Base-by-base conservation (phyloP, 129 eudicot species). In the Lactuca sativa region DNA sequence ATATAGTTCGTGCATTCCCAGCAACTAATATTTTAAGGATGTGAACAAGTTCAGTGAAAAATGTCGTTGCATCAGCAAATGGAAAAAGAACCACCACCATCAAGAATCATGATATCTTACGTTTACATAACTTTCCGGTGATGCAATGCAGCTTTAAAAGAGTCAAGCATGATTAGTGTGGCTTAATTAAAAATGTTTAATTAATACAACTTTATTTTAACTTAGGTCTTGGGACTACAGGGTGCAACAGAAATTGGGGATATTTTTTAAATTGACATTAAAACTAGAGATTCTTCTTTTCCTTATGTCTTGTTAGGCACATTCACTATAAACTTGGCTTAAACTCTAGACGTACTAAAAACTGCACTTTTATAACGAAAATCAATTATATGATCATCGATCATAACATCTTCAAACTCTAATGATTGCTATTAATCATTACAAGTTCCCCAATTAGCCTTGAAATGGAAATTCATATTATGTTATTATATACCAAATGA, bases 401-500 rank as follows among this genome's bases (percentile, higher is more conserved):
- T 41, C 41, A 6, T 7, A 48, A 33, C 73, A 55, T 34, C 66
- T 62, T 62, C 18, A 9, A 16, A 34, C 54, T 25, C 32, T 53
- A 49, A 10, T 15, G 4, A 61, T 10, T 3, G 13, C 11, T 21
- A 31, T 5, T 18, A 54, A 69, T 53, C 31, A 30, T 56, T 54
- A 18, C 51, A 54, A 60, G 30, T 69, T 55, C 31, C 60, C 47
- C 31, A 34, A 25, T 25, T 38, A 9, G 15, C 16, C 0, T n/a
- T 13, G 13, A 17, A 59, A 64, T n/a, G 25, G 16, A 8, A 63
- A 64, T 38, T 47, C 41, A 21, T 32, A 55, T 25, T 10, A 47
- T 10, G 14, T 67, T 25, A 74, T 44, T 0, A 33, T 71, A 53
- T 70, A 88, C 95, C 88, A 71, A 83, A 36, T 6, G 76, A 11